Evolutionary conservation across 192 early-diverging fungal species (phyloP), one percentile per base, ranked within the genome.

Genomic region (Pilobolus umbonatus): DNA sequence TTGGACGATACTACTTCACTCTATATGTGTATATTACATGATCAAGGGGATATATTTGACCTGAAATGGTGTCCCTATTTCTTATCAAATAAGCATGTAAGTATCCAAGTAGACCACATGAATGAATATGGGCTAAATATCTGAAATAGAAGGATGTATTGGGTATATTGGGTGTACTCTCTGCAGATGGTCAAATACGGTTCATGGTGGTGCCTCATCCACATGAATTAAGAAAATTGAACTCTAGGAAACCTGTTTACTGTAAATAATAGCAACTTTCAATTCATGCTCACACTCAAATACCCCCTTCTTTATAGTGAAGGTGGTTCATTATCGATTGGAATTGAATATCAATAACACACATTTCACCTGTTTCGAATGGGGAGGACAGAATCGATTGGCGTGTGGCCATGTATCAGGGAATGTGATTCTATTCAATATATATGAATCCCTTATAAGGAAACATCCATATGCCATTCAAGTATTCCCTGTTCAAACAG

Each of bases 11-110:
- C 24, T 11, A 65, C 73, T 22, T 38, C 17, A 4, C 47, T 75
- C 17, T 61, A 68, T 55, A 24, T 75, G 11, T 72, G 71, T 46
- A 61, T 75, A 11, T 47, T 61, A 15, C 73, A 75, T 53, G 61
- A 75, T 31, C 61, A 38, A 53, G 73, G 73, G 2, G 50, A 61
- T 10, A 38, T 51, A 6, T 34, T 31, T 29, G 65, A 72, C 26
- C 32, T 75, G 29, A 64, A 68, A 40, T 75, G 73, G 73, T 72
- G 70, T 45, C 70, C 66, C 19, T 68, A 65, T 51, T 65, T 69
- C 4, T 48, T 64, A 1, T 61, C 14, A 12, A 15, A 42, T n/a
- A 15, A 12, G n/a, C n/a, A n/a, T n/a, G n/a, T n/a, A n/a, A n/a
- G n/a, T n/a, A n/a, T n/a, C n/a, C n/a, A n/a, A n/a, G n/a, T n/a